These are phyloP conservation scores for Cladosporium sp. DNA, from an alignment of 2,329 filamentous ascomycete species.

Conservation along the genomic window DNA sequence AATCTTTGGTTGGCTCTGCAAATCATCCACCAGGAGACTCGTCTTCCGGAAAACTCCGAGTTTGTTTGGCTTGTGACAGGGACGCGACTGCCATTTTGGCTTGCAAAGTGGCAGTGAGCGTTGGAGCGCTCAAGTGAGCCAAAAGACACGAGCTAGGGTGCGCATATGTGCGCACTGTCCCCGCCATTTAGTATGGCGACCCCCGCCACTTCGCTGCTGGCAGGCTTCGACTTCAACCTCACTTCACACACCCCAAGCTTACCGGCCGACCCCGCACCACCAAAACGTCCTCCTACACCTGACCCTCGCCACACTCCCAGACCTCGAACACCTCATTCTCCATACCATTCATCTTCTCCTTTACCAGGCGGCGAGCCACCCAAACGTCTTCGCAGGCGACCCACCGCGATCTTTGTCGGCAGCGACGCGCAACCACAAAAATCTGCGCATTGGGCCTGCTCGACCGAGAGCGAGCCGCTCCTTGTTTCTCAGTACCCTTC, in stretches of 20 bases:
- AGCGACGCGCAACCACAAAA: background rate
- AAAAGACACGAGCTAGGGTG: background rate
- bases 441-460: background rate
- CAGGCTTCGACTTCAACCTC: conserved; percentile 10
- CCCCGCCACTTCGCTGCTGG: conserved; percentile 6
- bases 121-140: no score
- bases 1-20: no score
- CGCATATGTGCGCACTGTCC: background rate
- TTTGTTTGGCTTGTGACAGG: no score
- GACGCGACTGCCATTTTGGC: no score
- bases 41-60: no score
- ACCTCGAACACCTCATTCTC: background rate
- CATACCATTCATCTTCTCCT: background rate
- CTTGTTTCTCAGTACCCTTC: background rate
- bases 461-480: background rate
- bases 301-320: conserved; percentile 12
- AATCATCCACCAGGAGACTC: no score
- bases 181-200: conserved; percentile 5
- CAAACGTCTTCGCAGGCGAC: conserved; percentile 9
- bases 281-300: conserved; percentile 8
- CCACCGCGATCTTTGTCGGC: conserved; percentile 12
- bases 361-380: background rate
- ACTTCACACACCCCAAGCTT: background rate
- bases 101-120: no score
- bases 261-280: background rate